These are phyloP conservation scores for Leccinum insigne DNA, from an alignment of 1,284 basidiomycete genomes.

Conservation along the genomic window DNA sequence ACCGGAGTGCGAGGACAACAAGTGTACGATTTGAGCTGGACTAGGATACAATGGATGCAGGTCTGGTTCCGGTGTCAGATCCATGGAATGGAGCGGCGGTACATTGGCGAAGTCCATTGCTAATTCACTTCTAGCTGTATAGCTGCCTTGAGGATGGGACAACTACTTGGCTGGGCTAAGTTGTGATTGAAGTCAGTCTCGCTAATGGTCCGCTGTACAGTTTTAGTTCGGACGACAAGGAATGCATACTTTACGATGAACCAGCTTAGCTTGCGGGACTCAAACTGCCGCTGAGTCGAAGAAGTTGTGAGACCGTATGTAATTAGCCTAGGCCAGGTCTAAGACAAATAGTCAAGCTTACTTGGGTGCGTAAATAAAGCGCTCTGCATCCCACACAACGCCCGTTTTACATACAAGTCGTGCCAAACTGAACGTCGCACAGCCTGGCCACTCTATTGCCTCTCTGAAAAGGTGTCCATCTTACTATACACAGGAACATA, in stretches of 20 bases:
- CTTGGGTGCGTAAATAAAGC: slow-evolving; percentile 1
- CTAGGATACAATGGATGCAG: slow-evolving; percentile 75
- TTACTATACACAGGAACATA: slow-evolving; percentile 16
- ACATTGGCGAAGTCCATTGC: slow-evolving; percentile 14
- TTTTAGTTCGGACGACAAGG: slow-evolving; percentile 24
- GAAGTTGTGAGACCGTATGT: slow-evolving; percentile 4
- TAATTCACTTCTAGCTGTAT: slow-evolving; percentile 1
- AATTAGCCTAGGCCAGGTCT: background rate
- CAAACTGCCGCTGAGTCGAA: background rate
- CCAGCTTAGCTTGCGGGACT: slow-evolving; percentile 4
- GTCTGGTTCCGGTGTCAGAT: slow-evolving; percentile 72
- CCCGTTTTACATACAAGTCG: slow-evolving; percentile 5
- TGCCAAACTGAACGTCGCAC: background rate
- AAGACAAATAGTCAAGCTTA: slow-evolving; percentile 2
- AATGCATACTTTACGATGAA: slow-evolving; percentile 13
- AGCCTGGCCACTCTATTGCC: background rate
- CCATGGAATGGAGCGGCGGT: slow-evolving; percentile 31
- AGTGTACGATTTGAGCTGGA: slow-evolving; percentile 56
- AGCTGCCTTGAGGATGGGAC: slow-evolving; percentile 7
- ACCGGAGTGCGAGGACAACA: slow-evolving; percentile 65
- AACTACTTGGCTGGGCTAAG: slow-evolving; percentile 5
- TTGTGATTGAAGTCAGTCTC: slow-evolving; percentile 7
- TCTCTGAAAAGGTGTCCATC: background rate
- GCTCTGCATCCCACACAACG: background rate
- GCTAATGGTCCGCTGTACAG: slow-evolving; percentile 6